These are phyloP conservation scores for Acacia concinna DNA, from an alignment of 331 rosid species.

Conservation along the genomic window DNA sequence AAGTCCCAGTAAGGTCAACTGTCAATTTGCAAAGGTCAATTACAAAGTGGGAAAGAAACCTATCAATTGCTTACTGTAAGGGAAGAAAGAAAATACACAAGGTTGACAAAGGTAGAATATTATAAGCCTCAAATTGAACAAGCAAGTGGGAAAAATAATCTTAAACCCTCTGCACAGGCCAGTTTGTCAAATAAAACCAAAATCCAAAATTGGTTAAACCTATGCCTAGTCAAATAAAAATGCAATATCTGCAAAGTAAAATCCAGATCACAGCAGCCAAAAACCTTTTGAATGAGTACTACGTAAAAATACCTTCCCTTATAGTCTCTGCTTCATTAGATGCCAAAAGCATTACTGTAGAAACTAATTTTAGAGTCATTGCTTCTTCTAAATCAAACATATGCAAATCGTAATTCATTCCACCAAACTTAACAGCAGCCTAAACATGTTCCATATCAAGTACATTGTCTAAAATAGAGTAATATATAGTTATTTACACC, in stretches of 20 bases:
- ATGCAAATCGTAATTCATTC: background rate
- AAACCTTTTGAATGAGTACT: background rate
- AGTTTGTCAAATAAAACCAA: constrained; percentile 15
- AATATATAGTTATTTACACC: constrained; percentile 46
- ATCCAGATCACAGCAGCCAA: background rate
- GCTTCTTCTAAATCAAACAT: background rate
- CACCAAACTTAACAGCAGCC: background rate
- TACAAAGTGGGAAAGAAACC: constrained; percentile 9
- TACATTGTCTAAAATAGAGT: constrained; percentile 2
- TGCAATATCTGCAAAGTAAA: background rate
- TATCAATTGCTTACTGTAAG: constrained; percentile 1
- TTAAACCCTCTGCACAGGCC: constrained; percentile 12
- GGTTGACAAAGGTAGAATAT: constrained; percentile 1
- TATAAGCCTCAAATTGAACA: background rate
- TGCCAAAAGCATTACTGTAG: constrained; percentile 1
- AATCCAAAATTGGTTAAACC: constrained; percentile 6
- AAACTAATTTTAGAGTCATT: background rate
- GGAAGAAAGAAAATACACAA: background rate
- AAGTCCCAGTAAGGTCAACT: constrained; percentile 1
- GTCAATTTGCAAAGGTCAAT: constrained; percentile 17
- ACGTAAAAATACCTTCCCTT: background rate
- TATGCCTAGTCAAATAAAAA: constrained; percentile 11
- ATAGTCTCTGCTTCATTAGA: background rate
- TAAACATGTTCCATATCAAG: constrained; percentile 1
- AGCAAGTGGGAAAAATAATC: constrained; percentile 8